Evolutionary conservation across 23 red algal genomes (phyloP), one percentile per base, ranked within the genome.

Genomic region (Gracilaria domingensis): DNA sequence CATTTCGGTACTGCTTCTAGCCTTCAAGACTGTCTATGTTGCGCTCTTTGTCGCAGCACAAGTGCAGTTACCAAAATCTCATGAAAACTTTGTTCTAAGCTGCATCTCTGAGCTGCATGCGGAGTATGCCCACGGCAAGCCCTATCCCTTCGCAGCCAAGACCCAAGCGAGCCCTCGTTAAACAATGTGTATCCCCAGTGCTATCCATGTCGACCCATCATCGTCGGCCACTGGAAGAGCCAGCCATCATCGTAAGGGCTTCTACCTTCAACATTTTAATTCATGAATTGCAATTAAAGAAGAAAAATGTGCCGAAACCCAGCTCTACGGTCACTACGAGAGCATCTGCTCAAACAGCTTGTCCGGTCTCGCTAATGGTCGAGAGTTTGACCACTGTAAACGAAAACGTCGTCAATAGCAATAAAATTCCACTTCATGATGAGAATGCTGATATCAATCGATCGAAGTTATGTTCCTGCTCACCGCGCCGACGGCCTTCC

Each of bases 91-190:
- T 33, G 72, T 77, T 4, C 89, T 79, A 23, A 60, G 79, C 53
- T 92, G 79, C 53, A 78, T 92, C 79, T 66, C 89, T 2, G 89
- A 92, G 35, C 80, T 92, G 28, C 89, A 92, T 37, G 79, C 89
- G 14, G 89, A 92, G 25, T 92, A 92, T 69, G 89, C 89, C 3
- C 89, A 92, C 57, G 48, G 79, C 20, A 79, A 92, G 40, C 89
- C 89, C 8, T 92, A 92, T 56, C 70, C 67, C 64, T 92, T 92
- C 67, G 67, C 80, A 12, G 79, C 89, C 13, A 58, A 79, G 36
- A 92, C 89, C 17, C 76, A 8, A 79, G 69, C 36, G 89, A 79
- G 7, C 89, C 79, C 60, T 21, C 84, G n/a, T 50, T 92, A 56
- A 71, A 37, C 79, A 62, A 26, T 23, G 79, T 13, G 79, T 25